phyloP scores from a whole-genome alignment of 1,284 basidiomycete species.

The Apiotrichum laibachii region DNA sequence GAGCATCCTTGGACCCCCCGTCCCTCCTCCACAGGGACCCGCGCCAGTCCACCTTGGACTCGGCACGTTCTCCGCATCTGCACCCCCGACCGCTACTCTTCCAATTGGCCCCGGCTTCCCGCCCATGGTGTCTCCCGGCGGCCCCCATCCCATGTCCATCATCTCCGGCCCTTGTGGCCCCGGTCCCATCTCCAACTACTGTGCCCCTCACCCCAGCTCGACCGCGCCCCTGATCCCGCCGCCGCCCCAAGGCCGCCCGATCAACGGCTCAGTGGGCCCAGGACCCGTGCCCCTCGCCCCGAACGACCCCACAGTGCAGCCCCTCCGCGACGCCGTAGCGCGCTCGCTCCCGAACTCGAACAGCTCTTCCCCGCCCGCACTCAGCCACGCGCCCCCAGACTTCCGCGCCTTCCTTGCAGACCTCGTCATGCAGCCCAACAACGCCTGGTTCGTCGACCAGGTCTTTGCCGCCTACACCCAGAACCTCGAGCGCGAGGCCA shows the following conservation, averaged over 20 bases:
- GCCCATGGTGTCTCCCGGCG: neutral
- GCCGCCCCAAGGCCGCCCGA: neutral
- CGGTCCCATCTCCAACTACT: slow-evolving; percentile 3
- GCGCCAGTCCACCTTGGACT: neutral
- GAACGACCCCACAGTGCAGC: neutral
- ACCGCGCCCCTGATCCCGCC: neutral
- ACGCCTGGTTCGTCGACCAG: slow-evolving; percentile 8
- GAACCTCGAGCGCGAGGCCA: slow-evolving; percentile 3
- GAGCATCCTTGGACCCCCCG: slow-evolving; percentile 32
- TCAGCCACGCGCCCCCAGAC: slow-evolving; percentile 1
- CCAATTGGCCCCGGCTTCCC: neutral
- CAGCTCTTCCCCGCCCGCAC: neutral
- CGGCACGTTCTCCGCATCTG: neutral
- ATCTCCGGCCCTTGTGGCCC: neutral
- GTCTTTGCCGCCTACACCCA: slow-evolving; percentile 3
- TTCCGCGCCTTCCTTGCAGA: slow-evolving; percentile 5
- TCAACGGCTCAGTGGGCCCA: neutral
- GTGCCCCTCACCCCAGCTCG: neutral
- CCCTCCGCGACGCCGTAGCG: slow-evolving; percentile 2
- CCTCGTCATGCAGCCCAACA: neutral
- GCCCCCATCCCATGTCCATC: neutral
- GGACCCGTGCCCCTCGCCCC: neutral
- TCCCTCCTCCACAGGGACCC: neutral
- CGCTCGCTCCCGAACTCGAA: neutral
- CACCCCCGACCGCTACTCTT: neutral